These are phyloP conservation scores for Populus hybrid DNA, from an alignment of 441 rosid genomes.

Conservation along the genomic window DNA sequence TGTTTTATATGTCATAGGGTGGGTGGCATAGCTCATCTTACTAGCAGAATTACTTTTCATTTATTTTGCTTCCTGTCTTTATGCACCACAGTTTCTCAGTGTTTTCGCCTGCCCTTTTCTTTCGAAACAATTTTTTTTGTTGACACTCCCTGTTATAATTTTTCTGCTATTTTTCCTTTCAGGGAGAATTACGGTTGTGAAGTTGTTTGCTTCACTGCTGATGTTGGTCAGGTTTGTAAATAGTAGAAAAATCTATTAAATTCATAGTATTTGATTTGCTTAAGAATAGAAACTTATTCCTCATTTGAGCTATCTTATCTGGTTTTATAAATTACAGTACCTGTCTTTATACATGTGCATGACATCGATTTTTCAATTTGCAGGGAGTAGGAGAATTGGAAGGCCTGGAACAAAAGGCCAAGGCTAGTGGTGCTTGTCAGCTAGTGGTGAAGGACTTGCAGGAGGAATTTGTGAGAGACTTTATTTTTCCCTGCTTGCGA, in stretches of 20 bases:
- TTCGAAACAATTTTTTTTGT: neutral
- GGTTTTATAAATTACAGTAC: neutral
- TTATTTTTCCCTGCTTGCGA: constrained; percentile 79
- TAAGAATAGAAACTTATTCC: neutral
- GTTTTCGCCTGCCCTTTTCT: neutral
- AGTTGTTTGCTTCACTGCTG: constrained; percentile 98
- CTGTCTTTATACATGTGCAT: constrained; percentile 3
- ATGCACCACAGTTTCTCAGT: neutral
- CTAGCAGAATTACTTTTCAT: neutral
- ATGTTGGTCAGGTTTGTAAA: constrained; percentile 85
- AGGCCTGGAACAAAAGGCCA: constrained; percentile 89
- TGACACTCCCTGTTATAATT: neutral
- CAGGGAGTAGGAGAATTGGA: constrained; percentile 83
- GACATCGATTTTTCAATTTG: constrained; percentile 19
- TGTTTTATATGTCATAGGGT: neutral
- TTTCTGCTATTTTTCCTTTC: constrained; percentile 12
- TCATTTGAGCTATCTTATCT: neutral
- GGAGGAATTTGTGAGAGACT: constrained; percentile 90
- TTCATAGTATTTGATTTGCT: neutral
- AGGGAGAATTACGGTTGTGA: constrained; percentile 96
- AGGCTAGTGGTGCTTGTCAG: constrained; percentile 91
- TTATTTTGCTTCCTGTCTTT: neutral
- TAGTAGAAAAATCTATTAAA: neutral
- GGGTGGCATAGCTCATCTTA: neutral
- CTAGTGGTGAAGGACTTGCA: constrained; percentile 84